A percentile compares a stretch with the other conserved stretches of the same genome.
These are phyloP conservation scores for Verbena officinalis DNA, from an alignment of 257 asterid genomes.

Conservation along the genomic window DNA sequence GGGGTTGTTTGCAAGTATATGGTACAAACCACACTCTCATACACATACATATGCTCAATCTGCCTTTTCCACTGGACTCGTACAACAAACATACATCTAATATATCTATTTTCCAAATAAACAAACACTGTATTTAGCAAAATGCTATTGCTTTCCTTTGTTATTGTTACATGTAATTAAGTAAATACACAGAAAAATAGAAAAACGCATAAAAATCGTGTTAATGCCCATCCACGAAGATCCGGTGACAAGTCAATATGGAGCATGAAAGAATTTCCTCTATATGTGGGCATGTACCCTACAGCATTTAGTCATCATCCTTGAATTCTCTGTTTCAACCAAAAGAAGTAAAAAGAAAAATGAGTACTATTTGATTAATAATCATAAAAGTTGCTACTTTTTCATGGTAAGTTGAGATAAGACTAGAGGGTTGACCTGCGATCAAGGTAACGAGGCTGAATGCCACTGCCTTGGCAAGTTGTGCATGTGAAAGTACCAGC, in stretches of 20 bases:
- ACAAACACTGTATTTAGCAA: conserved; percentile 7
- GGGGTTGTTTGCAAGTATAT: too few species aligned
- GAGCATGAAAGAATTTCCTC: conserved; percentile 30
- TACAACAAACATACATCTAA: too few species aligned
- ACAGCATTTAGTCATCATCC: conserved; percentile 76
- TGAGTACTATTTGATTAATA: neutral
- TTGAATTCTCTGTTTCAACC: conserved; percentile 74
- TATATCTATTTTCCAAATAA: conserved; percentile 3
- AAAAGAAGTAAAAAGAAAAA: neutral
- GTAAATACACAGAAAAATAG: conserved; percentile 20
- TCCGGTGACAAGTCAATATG: conserved; percentile 18
- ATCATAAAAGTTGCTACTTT: too few species aligned
- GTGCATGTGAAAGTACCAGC: conserved; percentile 92
- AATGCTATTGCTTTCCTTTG: neutral
- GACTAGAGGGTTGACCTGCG: conserved; percentile 63
- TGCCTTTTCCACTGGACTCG: neutral
- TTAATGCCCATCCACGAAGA: too few species aligned
- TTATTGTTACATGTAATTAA: neutral
- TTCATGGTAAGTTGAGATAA: neutral
- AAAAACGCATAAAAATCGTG: neutral
- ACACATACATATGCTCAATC: neutral
- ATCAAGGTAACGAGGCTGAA: conserved; percentile 97
- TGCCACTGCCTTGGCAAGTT: conserved; percentile 98
- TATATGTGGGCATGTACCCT: conserved; percentile 19
- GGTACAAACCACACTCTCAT: too few species aligned